Percentiles rank a stretch among this genome's conserved stretches.
phyloP scores from a whole-genome alignment of 768 basidiomycete genomes.

The Leccinum aurantiacum region DNA sequence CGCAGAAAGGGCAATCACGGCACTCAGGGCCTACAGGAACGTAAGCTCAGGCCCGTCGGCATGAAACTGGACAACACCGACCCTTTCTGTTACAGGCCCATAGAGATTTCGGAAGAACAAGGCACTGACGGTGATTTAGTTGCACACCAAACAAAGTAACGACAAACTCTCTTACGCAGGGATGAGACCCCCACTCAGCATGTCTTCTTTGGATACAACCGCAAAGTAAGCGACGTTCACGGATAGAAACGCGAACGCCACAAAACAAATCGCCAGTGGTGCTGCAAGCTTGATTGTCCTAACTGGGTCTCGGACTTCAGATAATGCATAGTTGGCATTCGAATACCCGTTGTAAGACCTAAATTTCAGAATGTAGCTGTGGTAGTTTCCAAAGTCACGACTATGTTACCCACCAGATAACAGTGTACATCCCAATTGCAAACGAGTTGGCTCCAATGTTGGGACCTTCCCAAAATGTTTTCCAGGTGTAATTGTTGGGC shows the following conservation, averaged over 20 bases:
- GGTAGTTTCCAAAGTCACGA: not conserved
- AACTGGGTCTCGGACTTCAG: slow-evolving; percentile 68
- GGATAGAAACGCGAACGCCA: slow-evolving; percentile 60
- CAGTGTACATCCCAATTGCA: slow-evolving; percentile 62
- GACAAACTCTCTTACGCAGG: slow-evolving; percentile 53
- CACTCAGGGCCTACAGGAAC: slow-evolving; percentile 50
- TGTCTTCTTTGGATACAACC: slow-evolving; percentile 69
- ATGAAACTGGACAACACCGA: slow-evolving; percentile 25
- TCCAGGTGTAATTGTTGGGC: slow-evolving; percentile 60
- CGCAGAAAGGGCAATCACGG: slow-evolving; percentile 61
- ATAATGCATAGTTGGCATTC: slow-evolving; percentile 73
- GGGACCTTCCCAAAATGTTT: slow-evolving; percentile 63
- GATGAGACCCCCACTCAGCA: slow-evolving; percentile 60
- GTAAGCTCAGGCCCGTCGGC: slow-evolving; percentile 1
- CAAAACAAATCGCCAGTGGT: slow-evolving; percentile 59
- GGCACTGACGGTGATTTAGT: slow-evolving; percentile 40
- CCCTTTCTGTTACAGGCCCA: slow-evolving; percentile 59
- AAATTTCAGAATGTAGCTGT: not conserved
- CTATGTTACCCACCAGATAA: slow-evolving; percentile 54
- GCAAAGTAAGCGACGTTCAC: slow-evolving; percentile 76
- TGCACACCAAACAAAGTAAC: not conserved
- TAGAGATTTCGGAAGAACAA: slow-evolving; percentile 75
- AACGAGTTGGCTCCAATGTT: slow-evolving; percentile 57
- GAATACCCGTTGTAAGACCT: slow-evolving; percentile 76
- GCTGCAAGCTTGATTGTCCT: slow-evolving; percentile 70